Percentiles rank a stretch among this genome's conserved stretches.
These are phyloP conservation scores for Chlorella ohadii DNA, from an alignment of 139 green algal species.

Conservation along the genomic window DNA sequence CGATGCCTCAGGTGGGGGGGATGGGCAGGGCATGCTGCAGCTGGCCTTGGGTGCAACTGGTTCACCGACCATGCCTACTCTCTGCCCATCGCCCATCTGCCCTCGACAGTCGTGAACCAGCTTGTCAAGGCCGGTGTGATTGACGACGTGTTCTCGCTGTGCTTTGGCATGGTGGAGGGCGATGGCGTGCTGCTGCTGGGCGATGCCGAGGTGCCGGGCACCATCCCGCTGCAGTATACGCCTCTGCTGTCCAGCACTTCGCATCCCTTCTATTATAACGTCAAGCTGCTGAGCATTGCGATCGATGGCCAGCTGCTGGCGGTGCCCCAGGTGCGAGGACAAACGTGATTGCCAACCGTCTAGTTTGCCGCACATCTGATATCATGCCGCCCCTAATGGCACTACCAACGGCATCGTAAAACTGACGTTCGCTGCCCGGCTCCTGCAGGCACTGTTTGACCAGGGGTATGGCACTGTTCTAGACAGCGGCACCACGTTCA, in stretches of 20 bases:
- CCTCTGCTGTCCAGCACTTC: slow-evolving; percentile 50
- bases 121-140: slow-evolving; percentile 72
- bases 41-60: not conserved
- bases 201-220: slow-evolving; percentile 33
- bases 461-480: slow-evolving; percentile 91
- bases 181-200: slow-evolving; percentile 77
- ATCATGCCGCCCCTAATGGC: too few species aligned
- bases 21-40: not conserved
- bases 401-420: too few species aligned
- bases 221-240: slow-evolving; percentile 66
- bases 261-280: slow-evolving; percentile 87
- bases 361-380: too few species aligned
- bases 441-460: slow-evolving; percentile 35
- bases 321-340: slow-evolving; percentile 21
- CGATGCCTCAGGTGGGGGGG: slow-evolving; percentile 54
- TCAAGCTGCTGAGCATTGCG: slow-evolving; percentile 67
- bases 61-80: too few species aligned
- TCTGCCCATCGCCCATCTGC: not conserved
- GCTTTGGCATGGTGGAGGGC: slow-evolving; percentile 84
- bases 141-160: slow-evolving; percentile 87
- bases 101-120: slow-evolving; percentile 56
- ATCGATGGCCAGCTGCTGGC: slow-evolving; percentile 56
- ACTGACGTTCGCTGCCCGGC: not conserved
- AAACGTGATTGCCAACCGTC: not conserved
- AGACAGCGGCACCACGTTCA: slow-evolving; percentile 97